A percentile compares a stretch with the other conserved stretches of the same genome.
These are phyloP conservation scores for Baeospora myosura DNA, from an alignment of 1,284 basidiomycete species.

Conservation along the genomic window DNA sequence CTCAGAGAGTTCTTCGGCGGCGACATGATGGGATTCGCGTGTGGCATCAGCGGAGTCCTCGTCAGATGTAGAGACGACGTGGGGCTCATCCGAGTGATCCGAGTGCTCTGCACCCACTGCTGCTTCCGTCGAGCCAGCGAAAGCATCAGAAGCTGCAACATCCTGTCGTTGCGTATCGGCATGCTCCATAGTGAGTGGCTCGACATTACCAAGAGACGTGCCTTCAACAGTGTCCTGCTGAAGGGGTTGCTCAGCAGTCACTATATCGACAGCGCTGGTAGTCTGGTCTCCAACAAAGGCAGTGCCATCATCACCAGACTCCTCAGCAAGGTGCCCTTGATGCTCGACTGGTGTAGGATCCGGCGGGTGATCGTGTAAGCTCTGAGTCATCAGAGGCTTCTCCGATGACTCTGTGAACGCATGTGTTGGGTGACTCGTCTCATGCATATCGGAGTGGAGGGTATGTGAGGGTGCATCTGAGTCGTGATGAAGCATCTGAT, in stretches of 20 bases:
- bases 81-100: constrained; percentile 8
- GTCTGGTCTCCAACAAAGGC: no score
- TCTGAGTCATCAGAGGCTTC: no score
- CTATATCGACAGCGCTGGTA: neutral
- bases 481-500: no score
- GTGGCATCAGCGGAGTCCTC: constrained; percentile 16
- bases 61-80: neutral
- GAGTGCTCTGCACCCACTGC: constrained; percentile 1
- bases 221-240: neutral
- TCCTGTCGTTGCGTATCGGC: neutral
- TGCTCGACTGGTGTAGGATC: no score
- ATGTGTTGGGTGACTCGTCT: no score
- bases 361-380: no score
- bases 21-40: constrained; percentile 7
- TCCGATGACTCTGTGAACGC: no score
- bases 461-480: no score
- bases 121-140: neutral
- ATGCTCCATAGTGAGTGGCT: neutral
- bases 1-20: constrained; percentile 7
- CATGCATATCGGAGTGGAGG: no score
- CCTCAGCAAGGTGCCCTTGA: no score
- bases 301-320: no score
- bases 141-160: neutral
- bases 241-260: neutral
- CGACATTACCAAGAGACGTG: neutral